Conservation (phyloP, 2,329 filamentous ascomycete species). For the Graphiopsis chlorocephala region DNA sequence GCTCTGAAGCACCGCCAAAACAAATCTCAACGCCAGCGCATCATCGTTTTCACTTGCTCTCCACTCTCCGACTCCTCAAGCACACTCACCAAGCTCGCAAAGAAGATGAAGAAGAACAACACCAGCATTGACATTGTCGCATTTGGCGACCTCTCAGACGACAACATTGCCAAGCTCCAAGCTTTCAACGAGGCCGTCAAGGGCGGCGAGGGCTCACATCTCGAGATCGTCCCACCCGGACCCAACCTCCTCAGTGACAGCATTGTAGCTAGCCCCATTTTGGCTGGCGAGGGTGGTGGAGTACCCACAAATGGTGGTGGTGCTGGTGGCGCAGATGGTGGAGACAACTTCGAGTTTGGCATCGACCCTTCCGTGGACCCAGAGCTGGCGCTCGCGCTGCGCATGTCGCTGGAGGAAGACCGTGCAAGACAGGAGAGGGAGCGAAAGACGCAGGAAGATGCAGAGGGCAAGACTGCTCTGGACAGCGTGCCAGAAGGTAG, state of each 20-base stretch:
- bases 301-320: constrained; percentile 34
- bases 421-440: constrained; percentile 88
- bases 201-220: constrained; percentile 82
- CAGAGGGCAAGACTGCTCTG: constrained; percentile 70
- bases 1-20: constrained; percentile 98
- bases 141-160: constrained; percentile 89
- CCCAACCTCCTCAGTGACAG: constrained; percentile 90
- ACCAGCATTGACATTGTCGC: constrained; percentile 92
- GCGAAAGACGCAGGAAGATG: constrained; percentile 66
- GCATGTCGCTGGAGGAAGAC: constrained; percentile 98
- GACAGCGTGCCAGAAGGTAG: constrained; percentile 73
- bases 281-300: constrained; percentile 73
- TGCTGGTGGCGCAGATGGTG: constrained; percentile 54
- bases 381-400: constrained; percentile 86
- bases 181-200: constrained; percentile 94
- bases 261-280: constrained; percentile 82
- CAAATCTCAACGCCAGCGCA: constrained; percentile 92
- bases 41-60: constrained; percentile 95
- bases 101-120: constrained; percentile 98
- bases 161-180: constrained; percentile 83
- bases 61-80: constrained; percentile 87
- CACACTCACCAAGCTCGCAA: constrained; percentile 81
- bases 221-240: constrained; percentile 86
- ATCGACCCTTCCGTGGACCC: constrained; percentile 91
- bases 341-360: constrained; percentile 76